phyloP scores from a whole-genome alignment of 345 rosid species.

The Cardamine resedifolia region DNA sequence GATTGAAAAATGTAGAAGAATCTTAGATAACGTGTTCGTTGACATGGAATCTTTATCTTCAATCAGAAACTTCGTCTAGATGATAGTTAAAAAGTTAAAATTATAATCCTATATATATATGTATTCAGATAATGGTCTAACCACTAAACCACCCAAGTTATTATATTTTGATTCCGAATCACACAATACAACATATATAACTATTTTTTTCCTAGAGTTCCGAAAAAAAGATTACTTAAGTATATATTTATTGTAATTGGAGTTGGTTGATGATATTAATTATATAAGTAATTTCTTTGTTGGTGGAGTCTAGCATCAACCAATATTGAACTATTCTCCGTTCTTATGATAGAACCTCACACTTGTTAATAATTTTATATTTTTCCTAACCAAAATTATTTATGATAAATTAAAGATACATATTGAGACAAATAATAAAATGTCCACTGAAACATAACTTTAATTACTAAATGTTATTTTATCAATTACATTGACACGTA shows the following conservation, averaged over 20 bases:
- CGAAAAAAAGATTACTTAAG: not conserved
- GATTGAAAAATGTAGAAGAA: constrained; percentile 12
- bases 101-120: not conserved
- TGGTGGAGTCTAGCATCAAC: constrained; percentile 35
- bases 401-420: not conserved
- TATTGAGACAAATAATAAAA: not conserved
- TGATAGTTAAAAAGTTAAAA: not conserved
- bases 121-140: constrained; percentile 17
- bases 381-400: not conserved
- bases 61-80: constrained; percentile 30
- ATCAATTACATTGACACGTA: not conserved
- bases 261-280: constrained; percentile 29
- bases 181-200: not conserved
- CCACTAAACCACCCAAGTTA: constrained; percentile 32
- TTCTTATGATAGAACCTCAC: not conserved
- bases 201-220: not conserved
- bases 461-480: not conserved
- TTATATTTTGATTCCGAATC: not conserved
- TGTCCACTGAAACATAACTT: not conserved
- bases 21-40: constrained; percentile 33
- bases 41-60: constrained; percentile 33
- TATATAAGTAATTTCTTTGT: not conserved
- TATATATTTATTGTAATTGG: constrained; percentile 20
- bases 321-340: not conserved
- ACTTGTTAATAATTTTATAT: not conserved